phyloP scores from a whole-genome alignment of 768 basidiomycete genomes.

The Imleria badia region DNA sequence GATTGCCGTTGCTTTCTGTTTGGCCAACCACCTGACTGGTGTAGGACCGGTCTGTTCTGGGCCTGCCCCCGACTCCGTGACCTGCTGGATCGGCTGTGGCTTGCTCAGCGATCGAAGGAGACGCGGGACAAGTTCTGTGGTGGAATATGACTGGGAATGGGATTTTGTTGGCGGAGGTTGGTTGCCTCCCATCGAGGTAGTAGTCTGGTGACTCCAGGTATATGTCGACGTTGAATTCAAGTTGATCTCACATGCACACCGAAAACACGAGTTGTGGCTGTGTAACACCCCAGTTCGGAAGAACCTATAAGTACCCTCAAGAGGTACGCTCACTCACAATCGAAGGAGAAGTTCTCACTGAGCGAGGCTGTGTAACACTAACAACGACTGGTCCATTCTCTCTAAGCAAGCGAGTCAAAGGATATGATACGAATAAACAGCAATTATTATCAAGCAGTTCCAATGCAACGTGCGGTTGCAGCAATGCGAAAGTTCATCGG shows the following conservation, averaged over 20 bases:
- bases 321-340: no score
- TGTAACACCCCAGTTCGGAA: constrained; percentile 5
- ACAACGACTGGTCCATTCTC: background rate
- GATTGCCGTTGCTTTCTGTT: constrained; percentile 15
- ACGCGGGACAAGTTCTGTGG: constrained; percentile 4
- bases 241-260: background rate
- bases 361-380: no score
- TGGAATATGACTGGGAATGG: background rate
- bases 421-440: background rate
- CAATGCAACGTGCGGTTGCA: constrained; percentile 73
- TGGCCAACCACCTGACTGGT: constrained; percentile 12
- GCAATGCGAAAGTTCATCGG: constrained; percentile 77
- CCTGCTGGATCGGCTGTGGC: constrained; percentile 16
- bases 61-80: background rate
- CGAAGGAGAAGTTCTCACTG: no score
- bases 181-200: constrained; percentile 6
- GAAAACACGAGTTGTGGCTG: constrained; percentile 14
- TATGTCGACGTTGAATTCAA: no score
- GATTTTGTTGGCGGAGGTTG: background rate
- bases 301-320: no score
- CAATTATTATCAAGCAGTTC: constrained; percentile 24
- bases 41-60: constrained; percentile 4
- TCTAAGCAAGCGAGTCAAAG: background rate
- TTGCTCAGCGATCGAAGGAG: constrained; percentile 23
- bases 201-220: no score